These are phyloP conservation scores for Talaromyces liani DNA, from an alignment of 495 filamentous ascomycete species.

Conservation along the genomic window DNA sequence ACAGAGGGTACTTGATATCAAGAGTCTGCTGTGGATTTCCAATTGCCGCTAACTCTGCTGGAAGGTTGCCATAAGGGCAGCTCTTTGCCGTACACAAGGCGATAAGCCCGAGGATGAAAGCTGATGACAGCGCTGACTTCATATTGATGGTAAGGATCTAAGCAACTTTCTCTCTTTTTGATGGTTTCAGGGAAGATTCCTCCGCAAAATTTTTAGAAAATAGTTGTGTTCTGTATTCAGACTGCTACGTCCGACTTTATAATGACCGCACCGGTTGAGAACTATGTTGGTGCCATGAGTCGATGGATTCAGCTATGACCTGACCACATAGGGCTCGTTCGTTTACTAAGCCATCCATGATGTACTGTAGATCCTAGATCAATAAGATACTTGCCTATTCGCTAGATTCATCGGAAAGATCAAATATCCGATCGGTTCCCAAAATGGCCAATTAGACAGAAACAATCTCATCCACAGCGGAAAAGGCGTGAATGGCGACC, in stretches of 20 bases:
- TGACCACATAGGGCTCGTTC: neutral
- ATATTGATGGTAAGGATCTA: constrained; percentile 5
- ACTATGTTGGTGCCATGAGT: neutral
- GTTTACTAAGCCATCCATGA: neutral
- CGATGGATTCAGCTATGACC: neutral
- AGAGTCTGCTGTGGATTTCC: neutral
- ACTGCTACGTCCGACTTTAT: neutral
- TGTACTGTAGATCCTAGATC: neutral
- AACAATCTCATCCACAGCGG: neutral
- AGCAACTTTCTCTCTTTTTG: neutral
- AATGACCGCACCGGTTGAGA: neutral
- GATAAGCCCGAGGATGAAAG: neutral
- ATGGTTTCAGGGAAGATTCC: neutral
- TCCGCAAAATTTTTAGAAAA: neutral
- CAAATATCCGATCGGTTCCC: neutral
- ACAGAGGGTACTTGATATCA: neutral
- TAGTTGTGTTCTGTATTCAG: neutral
- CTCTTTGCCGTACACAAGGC: neutral
- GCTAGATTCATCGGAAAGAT: neutral
- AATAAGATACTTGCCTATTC: neutral
- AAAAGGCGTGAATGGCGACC: neutral
- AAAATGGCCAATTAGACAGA: neutral
- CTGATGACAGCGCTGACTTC: neutral
- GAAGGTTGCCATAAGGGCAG: neutral
- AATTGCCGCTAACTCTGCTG: neutral